Conservation (phyloP, 2,329 filamentous ascomycete species). For the Verticillium isaacii region DNA sequence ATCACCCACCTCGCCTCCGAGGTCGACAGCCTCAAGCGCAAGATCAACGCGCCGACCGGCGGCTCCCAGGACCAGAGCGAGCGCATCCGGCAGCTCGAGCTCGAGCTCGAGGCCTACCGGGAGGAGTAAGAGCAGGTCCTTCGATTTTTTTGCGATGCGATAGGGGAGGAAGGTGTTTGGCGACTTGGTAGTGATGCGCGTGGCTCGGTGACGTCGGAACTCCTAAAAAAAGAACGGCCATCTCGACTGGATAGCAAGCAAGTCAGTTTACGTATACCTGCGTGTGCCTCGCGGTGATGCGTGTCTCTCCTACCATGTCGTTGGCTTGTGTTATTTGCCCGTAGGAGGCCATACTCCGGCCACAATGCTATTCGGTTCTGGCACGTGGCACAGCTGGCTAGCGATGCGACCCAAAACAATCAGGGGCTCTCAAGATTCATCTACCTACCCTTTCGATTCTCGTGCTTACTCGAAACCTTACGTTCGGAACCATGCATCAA, state of each 20-base stretch:
- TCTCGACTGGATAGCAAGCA: slow-evolving; percentile 3
- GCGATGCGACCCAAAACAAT: too few species aligned
- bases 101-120: slow-evolving; percentile 60
- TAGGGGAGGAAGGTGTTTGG: not conserved
- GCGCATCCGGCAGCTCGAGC: slow-evolving; percentile 61
- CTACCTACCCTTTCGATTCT: too few species aligned
- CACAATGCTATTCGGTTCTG: too few species aligned
- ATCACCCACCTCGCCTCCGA: slow-evolving; percentile 67
- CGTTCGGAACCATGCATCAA: too few species aligned
- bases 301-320: not conserved
- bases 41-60: slow-evolving; percentile 49
- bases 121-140: not conserved
- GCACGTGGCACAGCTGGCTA: too few species aligned
- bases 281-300: not conserved
- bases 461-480: too few species aligned
- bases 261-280: not conserved
- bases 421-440: too few species aligned
- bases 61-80: slow-evolving; percentile 59
- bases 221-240: not conserved
- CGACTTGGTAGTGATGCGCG: not conserved
- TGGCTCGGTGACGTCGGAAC: not conserved
- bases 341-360: too few species aligned
- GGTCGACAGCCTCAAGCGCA: slow-evolving; percentile 77
- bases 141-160: not conserved
- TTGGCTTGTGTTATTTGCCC: too few species aligned